Evolutionary conservation across 108 stramenopile genomes (phyloP).

Genomic region (Skeletonema menzelii): DNA sequence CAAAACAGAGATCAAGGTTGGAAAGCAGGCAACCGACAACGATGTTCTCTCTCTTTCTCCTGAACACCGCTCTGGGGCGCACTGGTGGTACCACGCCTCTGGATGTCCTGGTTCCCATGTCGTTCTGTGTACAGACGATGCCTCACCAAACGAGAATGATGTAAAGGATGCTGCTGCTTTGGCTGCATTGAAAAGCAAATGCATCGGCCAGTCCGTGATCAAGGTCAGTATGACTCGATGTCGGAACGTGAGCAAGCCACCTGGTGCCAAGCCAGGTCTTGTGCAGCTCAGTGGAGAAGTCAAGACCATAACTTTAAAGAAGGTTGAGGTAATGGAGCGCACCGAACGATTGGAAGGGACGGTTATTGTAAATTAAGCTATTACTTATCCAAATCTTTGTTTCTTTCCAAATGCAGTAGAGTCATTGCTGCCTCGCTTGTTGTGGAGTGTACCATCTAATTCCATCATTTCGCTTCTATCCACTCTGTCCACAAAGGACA

Average conservation of each 20-base stretch:
- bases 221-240: slow-evolving; percentile 82
- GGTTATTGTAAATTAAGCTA: slow-evolving; percentile 38
- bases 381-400: background rate
- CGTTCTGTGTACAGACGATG: slow-evolving; percentile 66
- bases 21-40: slow-evolving; percentile 87
- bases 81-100: slow-evolving; percentile 93
- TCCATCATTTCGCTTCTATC: background rate
- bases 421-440: background rate
- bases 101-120: slow-evolving; percentile 92
- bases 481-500: background rate
- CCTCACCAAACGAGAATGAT: slow-evolving; percentile 65
- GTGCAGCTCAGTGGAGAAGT: slow-evolving; percentile 80
- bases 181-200: slow-evolving; percentile 87
- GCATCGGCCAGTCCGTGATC: slow-evolving; percentile 62
- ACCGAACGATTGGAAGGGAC: slow-evolving; percentile 75
- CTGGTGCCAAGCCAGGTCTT: slow-evolving; percentile 85
- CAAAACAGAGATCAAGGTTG: slow-evolving; percentile 84
- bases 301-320: slow-evolving; percentile 75
- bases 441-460: background rate
- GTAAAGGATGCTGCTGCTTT: slow-evolving; percentile 79
- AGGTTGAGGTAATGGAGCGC: slow-evolving; percentile 71
- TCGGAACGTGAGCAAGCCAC: slow-evolving; percentile 86
- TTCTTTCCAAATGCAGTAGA: background rate
- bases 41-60: slow-evolving; percentile 75
- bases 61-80: slow-evolving; percentile 72